Conservation (phyloP, 2,329 filamentous ascomycete species). For the Elsinoe fawcettii region DNA sequence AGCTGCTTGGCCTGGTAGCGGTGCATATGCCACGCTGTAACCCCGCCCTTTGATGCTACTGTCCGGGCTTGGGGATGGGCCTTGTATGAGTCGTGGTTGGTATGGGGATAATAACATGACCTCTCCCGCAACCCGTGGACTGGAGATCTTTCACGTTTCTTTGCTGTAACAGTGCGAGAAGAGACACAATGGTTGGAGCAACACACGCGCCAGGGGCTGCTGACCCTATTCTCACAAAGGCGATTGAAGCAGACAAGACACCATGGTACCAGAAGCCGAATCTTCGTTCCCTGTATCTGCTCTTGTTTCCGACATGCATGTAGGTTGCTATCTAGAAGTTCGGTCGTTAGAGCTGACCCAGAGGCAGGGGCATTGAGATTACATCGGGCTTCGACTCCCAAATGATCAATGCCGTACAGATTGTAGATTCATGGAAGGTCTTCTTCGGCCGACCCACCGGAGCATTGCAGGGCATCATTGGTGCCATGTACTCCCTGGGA, state of each 20-base stretch:
- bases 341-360: not conserved
- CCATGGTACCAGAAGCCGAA: conserved; percentile 55
- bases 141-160: not conserved
- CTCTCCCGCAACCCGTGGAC: not conserved
- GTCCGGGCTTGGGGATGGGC: not conserved
- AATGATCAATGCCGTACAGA: conserved; percentile 27
- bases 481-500: conserved; percentile 19
- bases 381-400: conserved; percentile 53
- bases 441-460: conserved; percentile 19
- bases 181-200: conserved; percentile 1
- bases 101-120: not conserved
- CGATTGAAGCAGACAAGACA: conserved; percentile 34
- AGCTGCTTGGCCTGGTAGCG: not conserved
- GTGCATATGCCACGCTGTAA: not conserved
- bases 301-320: conserved; percentile 49
- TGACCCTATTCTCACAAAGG: conserved; percentile 22
- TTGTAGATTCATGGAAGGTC: conserved; percentile 17
- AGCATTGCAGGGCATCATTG: conserved; percentile 19
- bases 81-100: not conserved
- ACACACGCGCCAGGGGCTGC: conserved; percentile 3
- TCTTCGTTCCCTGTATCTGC: conserved; percentile 48
- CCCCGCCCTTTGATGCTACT: conserved; percentile 5
- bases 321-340: not conserved
- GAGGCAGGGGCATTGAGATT: conserved; percentile 52
- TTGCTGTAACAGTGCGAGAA: not conserved